Percentiles rank a stretch among this genome's conserved stretches.
Evolutionary conservation across 805 yeast genomes (phyloP).

Genomic region (Pichia phayaonensis): DNA sequence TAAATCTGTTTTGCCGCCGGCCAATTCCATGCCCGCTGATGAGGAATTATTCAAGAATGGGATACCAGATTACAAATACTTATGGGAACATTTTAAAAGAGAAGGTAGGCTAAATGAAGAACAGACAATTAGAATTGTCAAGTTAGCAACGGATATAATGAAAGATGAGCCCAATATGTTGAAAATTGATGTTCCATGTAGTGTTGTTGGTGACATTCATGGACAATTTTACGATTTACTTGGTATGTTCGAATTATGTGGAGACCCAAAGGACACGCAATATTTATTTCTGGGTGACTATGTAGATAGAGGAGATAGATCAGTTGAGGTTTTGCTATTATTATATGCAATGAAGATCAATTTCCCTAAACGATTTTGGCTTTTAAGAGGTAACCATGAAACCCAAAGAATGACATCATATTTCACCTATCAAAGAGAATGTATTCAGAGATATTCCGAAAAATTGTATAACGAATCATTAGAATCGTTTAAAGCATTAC

Average conservation of each 20-base stretch:
- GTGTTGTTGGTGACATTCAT: constrained; percentile 94
- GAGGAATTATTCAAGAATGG: constrained; percentile 59
- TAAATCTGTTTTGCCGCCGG: constrained; percentile 55
- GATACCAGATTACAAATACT: constrained; percentile 63
- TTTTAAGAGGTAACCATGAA: constrained; percentile 92
- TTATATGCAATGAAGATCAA: constrained; percentile 73
- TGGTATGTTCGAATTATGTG: constrained; percentile 89
- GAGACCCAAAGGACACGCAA: constrained; percentile 68
- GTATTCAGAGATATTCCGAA: constrained; percentile 71
- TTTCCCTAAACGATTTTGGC: constrained; percentile 66
- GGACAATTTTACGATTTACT: constrained; percentile 93
- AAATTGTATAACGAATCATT: constrained; percentile 61
- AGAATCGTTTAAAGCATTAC: constrained; percentile 75
- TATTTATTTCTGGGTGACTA: constrained; percentile 90
- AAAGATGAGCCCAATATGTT: constrained; percentile 70
- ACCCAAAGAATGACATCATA: constrained; percentile 88
- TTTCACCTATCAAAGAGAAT: constrained; percentile 88
- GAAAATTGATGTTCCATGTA: constrained; percentile 81
- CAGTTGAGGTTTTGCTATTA: constrained; percentile 75
- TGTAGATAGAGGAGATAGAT: constrained; percentile 90
- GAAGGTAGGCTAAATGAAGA: constrained; percentile 75
- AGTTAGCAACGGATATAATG: constrained; percentile 54
- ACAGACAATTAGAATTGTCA: constrained; percentile 62
- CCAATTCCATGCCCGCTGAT: constrained; percentile 55
- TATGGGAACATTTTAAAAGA: constrained; percentile 62